Evolutionary conservation across 2,329 filamentous ascomycete species (phyloP).

Genomic region (Arthrobotrys iridis): DNA sequence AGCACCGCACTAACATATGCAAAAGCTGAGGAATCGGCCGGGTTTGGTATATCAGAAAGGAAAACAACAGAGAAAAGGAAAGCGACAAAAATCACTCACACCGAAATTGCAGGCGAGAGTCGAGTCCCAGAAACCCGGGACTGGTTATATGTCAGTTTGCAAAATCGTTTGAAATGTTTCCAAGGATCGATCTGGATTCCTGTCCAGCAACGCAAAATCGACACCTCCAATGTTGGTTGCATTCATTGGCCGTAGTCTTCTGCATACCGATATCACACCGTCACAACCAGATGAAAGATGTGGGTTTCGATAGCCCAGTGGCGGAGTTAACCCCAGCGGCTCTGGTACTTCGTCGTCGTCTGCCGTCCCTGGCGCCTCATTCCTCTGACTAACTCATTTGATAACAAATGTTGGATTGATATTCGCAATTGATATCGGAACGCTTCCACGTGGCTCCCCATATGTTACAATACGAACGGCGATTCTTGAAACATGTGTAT

Average conservation of each 20-base stretch:
- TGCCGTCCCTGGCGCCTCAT: slow-evolving; percentile 12
- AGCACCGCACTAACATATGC: slow-evolving; percentile 10
- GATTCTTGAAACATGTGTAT: slow-evolving; percentile 52
- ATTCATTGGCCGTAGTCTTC: not conserved
- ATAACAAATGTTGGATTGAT: slow-evolving; percentile 17
- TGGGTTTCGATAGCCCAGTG: slow-evolving; percentile 28
- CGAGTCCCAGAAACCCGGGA: slow-evolving; percentile 15
- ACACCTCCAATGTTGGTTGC: slow-evolving; percentile 2
- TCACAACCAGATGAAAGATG: slow-evolving; percentile 19
- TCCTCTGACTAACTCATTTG: slow-evolving; percentile 11
- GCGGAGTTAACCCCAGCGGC: slow-evolving; percentile 35
- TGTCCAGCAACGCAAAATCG: slow-evolving; percentile 14
- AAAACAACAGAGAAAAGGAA: not conserved
- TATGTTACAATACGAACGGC: slow-evolving; percentile 42
- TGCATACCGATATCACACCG: slow-evolving; percentile 25
- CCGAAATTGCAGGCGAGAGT: not conserved
- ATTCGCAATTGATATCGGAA: slow-evolving; percentile 44
- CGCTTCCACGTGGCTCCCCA: slow-evolving; percentile 45
- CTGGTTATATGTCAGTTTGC: slow-evolving; percentile 4
- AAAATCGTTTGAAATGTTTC: too few relatives aligned
- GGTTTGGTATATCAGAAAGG: slow-evolving; percentile 23
- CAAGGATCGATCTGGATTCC: slow-evolving; percentile 14
- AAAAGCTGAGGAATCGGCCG: slow-evolving; percentile 19
- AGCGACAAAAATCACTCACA: slow-evolving; percentile 21
- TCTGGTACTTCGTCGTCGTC: slow-evolving; percentile 10